Evolutionary conservation across 176 grass and related monocot species (phyloP).

Genomic region (Oryza nivara): DNA sequence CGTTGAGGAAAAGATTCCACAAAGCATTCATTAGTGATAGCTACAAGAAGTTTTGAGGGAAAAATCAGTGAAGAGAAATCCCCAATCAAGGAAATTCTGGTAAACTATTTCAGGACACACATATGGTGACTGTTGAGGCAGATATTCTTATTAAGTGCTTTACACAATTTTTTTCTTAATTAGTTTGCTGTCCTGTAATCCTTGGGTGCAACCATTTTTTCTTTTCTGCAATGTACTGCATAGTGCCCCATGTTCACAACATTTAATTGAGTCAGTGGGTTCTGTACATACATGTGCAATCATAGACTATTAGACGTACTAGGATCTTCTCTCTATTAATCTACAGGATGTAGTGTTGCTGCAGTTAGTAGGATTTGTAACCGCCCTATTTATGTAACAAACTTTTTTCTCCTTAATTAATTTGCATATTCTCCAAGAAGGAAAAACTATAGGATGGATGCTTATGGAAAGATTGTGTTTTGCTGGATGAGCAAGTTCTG

Average conservation of each 20-base stretch:
- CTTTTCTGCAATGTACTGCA: neutral
- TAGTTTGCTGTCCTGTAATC: neutral
- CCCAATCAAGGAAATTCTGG: neutral
- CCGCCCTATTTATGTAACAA: neutral
- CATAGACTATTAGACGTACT: neutral
- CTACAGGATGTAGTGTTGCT: neutral
- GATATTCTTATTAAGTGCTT: constrained; percentile 26
- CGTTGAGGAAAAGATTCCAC: constrained; percentile 50
- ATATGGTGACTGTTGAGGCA: neutral
- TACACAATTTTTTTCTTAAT: neutral
- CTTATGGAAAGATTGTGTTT: neutral
- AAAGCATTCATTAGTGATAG: constrained; percentile 38
- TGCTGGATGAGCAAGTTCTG: neutral
- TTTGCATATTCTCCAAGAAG: neutral
- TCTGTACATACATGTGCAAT: neutral
- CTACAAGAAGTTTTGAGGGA: neutral
- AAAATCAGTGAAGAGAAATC: neutral
- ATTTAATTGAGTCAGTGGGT: neutral
- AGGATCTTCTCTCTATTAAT: neutral
- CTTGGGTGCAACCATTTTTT: neutral
- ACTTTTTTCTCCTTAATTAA: neutral
- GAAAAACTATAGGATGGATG: neutral
- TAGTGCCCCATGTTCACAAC: neutral
- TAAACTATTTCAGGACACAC: constrained; percentile 1
- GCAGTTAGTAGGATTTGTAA: neutral